A percentile compares a stretch with the other conserved stretches of the same genome.
These are phyloP conservation scores for Sisymbrium altissimum DNA, from an alignment of 345 rosid species.

Conservation along the genomic window DNA sequence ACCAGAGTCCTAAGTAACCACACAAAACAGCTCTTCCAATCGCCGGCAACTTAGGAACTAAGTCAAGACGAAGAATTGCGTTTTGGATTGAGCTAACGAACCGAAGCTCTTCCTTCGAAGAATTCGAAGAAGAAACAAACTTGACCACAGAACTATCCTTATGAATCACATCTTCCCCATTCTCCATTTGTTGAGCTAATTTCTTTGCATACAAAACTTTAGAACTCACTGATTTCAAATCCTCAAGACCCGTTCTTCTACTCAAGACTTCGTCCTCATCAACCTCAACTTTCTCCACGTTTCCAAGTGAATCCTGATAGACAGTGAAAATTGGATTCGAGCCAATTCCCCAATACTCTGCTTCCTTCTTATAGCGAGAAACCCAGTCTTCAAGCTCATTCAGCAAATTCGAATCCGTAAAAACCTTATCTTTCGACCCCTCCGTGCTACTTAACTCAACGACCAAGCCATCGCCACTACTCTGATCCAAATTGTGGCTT, in stretches of 20 bases:
- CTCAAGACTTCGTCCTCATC: slow-evolving; percentile 54
- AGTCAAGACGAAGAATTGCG: slow-evolving; percentile 34
- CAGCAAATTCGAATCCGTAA: slow-evolving; percentile 48
- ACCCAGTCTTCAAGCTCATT: slow-evolving; percentile 67
- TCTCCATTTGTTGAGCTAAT: slow-evolving; percentile 68
- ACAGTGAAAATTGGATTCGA: slow-evolving; percentile 61
- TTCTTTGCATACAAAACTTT: slow-evolving; percentile 49
- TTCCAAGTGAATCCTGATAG: slow-evolving; percentile 51
- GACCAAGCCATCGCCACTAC: slow-evolving; percentile 13
- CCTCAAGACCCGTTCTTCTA: slow-evolving; percentile 41
- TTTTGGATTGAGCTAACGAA: slow-evolving; percentile 38
- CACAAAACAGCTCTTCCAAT: slow-evolving; percentile 50
- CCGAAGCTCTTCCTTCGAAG: slow-evolving; percentile 34
- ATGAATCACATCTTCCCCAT: slow-evolving; percentile 51
- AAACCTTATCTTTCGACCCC: slow-evolving; percentile 29
- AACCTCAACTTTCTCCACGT: slow-evolving; percentile 52
- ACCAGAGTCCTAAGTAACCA: slow-evolving; percentile 54
- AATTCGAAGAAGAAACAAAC: slow-evolving; percentile 42
- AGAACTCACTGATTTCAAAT: slow-evolving; percentile 35
- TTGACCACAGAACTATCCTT: slow-evolving; percentile 64
- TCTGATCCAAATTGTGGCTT: not conserved
- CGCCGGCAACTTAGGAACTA: slow-evolving; percentile 40
- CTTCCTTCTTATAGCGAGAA: slow-evolving; percentile 55
- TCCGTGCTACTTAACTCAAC: slow-evolving; percentile 24
- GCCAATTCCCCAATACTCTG: slow-evolving; percentile 73